A percentile compares a stretch with the other conserved stretches of the same genome.
Evolutionary conservation across 495 filamentous ascomycete species (phyloP).

Genomic region (Penicillium macrosclerotiorum): DNA sequence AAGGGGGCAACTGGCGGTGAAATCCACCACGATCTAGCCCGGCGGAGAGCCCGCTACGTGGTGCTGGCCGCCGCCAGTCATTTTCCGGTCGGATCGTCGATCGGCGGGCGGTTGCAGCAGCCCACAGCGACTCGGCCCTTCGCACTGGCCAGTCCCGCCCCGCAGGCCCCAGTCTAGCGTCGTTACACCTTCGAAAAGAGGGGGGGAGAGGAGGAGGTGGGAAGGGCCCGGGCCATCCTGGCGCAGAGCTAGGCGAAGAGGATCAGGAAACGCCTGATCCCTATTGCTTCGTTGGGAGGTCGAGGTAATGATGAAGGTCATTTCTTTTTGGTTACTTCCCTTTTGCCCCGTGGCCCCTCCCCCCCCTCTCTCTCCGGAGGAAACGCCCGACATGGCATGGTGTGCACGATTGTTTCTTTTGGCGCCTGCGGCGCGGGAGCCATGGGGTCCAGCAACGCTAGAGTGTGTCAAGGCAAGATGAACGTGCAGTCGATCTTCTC

Average conservation of each 20-base stretch:
- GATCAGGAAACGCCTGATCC: background rate
- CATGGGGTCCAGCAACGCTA: constrained; percentile 2
- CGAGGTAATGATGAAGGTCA: too few relatives aligned
- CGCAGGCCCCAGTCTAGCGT: background rate
- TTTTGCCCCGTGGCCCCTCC: background rate
- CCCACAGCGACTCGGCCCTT: constrained; percentile 1
- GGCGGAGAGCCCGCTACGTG: constrained; percentile 22
- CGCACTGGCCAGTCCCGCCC: background rate
- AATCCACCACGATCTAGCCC: constrained; percentile 25
- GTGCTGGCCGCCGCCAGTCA: constrained; percentile 28
- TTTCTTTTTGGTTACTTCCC: background rate
- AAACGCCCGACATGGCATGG: constrained; percentile 1
- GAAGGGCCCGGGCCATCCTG: constrained; percentile 18
- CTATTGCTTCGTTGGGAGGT: too few relatives aligned
- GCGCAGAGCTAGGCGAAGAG: background rate
- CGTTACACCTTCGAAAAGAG: constrained; percentile 30
- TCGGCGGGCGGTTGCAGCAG: constrained; percentile 26
- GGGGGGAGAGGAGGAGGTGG: too few relatives aligned
- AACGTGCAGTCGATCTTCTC: constrained; percentile 36
- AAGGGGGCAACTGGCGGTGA: constrained; percentile 32
- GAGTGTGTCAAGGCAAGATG: constrained; percentile 18
- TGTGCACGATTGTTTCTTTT: background rate
- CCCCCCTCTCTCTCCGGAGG: background rate
- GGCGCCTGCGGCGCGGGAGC: background rate
- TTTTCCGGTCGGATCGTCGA: constrained; percentile 30